Conservation (phyloP, 768 basidiomycete genomes). For the Lactifluus piperatus region DNA sequence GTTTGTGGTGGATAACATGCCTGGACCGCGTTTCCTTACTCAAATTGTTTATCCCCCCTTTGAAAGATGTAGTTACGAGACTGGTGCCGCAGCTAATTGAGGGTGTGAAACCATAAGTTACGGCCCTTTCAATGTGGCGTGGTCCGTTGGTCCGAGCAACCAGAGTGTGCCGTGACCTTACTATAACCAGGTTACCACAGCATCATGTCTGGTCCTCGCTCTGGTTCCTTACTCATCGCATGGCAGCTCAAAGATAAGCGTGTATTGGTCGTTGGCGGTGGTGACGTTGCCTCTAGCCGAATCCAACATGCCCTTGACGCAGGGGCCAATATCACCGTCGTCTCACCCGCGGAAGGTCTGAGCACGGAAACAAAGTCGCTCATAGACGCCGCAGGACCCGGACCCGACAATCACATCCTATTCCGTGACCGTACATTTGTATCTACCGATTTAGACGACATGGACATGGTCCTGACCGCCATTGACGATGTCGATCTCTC, state of each 20-base stretch:
- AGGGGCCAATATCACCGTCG: conserved; percentile 68
- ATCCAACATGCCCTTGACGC: conserved; percentile 78
- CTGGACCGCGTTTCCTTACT: not conserved
- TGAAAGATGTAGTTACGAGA: not conserved
- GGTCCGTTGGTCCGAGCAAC: not conserved
- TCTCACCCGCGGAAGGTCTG: conserved; percentile 63
- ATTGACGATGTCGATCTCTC: conserved; percentile 73
- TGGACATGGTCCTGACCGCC: conserved; percentile 89
- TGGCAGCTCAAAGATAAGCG: conserved; percentile 83
- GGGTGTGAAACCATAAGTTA: not conserved
- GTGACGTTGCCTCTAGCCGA: conserved; percentile 83
- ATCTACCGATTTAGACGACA: conserved; percentile 54
- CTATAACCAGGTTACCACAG: too few species aligned
- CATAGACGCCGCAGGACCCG: conserved; percentile 33
- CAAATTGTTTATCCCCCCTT: not conserved
- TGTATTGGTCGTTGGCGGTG: conserved; percentile 91
- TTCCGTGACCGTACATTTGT: conserved; percentile 66
- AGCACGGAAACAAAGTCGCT: conserved; percentile 47
- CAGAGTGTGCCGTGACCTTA: too few species aligned
- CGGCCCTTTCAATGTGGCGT: too few species aligned
- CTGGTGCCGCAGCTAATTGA: not conserved
- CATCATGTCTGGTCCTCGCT: not conserved
- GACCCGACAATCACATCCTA: conserved; percentile 46
- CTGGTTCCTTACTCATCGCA: conserved; percentile 77
- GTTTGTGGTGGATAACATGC: not conserved